Percentiles rank a stretch among this genome's conserved stretches.
These are phyloP conservation scores for Rhytidiadelphus loreus DNA, from an alignment of 225 moss, liverwort and hornwort genomes.

Conservation along the genomic window DNA sequence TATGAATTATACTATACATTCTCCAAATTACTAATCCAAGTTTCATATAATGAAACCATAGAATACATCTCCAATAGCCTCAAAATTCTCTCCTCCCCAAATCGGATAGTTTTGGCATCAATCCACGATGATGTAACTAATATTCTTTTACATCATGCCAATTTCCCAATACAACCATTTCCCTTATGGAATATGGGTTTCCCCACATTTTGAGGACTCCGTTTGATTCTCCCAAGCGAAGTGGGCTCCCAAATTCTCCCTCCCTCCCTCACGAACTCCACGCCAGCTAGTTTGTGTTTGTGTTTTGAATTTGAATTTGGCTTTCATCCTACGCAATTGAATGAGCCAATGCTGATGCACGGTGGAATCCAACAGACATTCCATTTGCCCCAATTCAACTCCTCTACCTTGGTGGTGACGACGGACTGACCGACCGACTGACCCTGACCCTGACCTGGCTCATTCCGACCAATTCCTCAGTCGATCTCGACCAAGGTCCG, in stretches of 20 bases:
- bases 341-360: background rate
- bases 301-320: background rate
- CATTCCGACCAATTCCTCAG: conserved; percentile 6
- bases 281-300: no score
- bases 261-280: background rate
- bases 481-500: background rate
- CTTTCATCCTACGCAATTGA: background rate
- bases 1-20: background rate
- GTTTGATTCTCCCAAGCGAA: background rate
- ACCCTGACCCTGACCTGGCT: no score
- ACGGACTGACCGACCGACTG: no score
- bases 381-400: background rate
- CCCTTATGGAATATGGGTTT: background rate
- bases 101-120: background rate
- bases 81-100: background rate
- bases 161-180: background rate
- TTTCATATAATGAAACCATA: background rate
- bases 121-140: background rate
- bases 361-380: background rate
- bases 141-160: background rate
- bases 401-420: no score
- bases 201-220: background rate
- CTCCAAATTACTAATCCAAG: fast-evolving
- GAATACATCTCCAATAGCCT: fast-evolving
- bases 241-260: background rate